Evolutionary conservation across 441 rosid genomes (phyloP).

Genomic region (Populus hybrid): DNA sequence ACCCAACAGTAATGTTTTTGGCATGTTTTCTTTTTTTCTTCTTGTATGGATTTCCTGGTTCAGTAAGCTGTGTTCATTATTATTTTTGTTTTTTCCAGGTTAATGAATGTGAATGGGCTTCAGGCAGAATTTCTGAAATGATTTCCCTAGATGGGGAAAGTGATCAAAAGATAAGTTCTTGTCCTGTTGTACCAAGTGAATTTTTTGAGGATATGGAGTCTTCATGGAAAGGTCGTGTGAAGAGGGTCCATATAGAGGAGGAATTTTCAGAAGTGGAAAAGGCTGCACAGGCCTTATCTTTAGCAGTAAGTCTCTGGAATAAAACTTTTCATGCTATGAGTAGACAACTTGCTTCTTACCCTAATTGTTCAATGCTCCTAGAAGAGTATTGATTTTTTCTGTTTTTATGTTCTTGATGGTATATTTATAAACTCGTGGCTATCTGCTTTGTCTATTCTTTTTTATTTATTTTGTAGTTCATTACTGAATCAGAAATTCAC

Average conservation of each 20-base stretch:
- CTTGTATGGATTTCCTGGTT: neutral
- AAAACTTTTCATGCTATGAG: no score
- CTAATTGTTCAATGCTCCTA: neutral
- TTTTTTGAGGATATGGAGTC: conserved; percentile 94
- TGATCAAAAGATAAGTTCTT: conserved; percentile 48
- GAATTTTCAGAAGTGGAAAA: conserved; percentile 62
- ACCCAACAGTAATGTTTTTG: neutral
- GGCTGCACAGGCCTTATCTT: conserved; percentile 70
- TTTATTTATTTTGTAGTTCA: neutral
- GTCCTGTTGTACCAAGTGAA: conserved; percentile 58
- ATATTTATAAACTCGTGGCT: neutral
- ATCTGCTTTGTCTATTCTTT: neutral
- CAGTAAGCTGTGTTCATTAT: neutral
- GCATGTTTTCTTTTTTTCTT: neutral
- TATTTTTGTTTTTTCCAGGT: conserved; percentile 43
- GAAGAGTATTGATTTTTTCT: neutral
- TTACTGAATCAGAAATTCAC: neutral
- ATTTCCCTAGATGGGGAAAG: conserved; percentile 69
- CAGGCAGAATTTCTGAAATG: conserved; percentile 62
- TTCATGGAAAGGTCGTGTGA: conserved; percentile 84
- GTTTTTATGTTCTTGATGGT: neutral
- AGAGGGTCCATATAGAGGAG: conserved; percentile 70
- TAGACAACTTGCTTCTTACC: neutral
- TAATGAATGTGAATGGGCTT: conserved; percentile 71
- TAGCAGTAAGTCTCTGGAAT: conserved; percentile 52